Percentiles rank a stretch among this genome's conserved stretches.
These are phyloP conservation scores for Sporothrix mexicana DNA, from an alignment of 2,329 filamentous ascomycete genomes.

Conservation along the genomic window DNA sequence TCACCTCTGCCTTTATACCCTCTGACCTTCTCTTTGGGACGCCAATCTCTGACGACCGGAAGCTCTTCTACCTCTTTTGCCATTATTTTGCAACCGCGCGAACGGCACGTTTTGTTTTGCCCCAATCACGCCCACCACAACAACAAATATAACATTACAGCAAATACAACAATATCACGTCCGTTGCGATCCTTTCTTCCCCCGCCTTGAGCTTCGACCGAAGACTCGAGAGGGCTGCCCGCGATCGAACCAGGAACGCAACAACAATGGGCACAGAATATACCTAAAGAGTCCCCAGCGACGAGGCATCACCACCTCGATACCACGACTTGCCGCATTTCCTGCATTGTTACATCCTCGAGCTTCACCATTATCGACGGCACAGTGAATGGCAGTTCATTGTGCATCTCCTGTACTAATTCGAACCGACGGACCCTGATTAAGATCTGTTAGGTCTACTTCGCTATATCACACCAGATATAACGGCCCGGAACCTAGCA, in stretches of 20 bases:
- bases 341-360: background rate
- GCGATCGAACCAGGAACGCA: background rate
- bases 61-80: background rate
- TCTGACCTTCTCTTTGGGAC: background rate
- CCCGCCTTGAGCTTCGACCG: background rate
- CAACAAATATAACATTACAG: background rate
- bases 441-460: conserved; percentile 4
- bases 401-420: background rate
- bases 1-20: background rate
- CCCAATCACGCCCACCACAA: background rate
- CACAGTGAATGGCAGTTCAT: background rate
- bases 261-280: conserved; percentile 26
- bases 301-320: background rate
- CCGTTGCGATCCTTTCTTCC: background rate
- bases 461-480: background rate
- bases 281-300: background rate
- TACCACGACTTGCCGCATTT: background rate
- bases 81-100: background rate
- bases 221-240: background rate
- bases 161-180: background rate
- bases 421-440: background rate
- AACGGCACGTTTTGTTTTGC: background rate
- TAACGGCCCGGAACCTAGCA: background rate
- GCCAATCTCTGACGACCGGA: background rate
- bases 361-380: background rate